phyloP scores from a whole-genome alignment of 768 basidiomycete species.

The Vararia minispora region DNA sequence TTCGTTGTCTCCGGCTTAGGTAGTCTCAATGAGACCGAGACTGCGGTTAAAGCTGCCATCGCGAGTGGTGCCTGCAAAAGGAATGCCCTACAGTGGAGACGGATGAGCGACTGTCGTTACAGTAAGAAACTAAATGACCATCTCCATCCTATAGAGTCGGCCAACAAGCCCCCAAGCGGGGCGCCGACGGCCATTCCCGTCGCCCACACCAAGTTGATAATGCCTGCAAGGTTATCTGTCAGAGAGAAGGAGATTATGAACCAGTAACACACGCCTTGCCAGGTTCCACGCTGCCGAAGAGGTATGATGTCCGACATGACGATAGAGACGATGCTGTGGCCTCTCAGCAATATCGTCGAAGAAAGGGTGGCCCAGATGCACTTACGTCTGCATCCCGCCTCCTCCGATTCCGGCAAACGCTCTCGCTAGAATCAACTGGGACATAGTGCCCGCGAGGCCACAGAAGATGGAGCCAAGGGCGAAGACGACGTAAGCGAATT shows the following conservation, averaged over 20 bases:
- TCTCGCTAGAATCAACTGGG: slow-evolving; percentile 38
- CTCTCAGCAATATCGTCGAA: no score
- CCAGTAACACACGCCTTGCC: slow-evolving; percentile 37
- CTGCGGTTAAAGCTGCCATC: slow-evolving; percentile 39
- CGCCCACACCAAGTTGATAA: slow-evolving; percentile 51
- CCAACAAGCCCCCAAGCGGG: slow-evolving; percentile 50
- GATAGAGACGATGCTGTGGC: slow-evolving; percentile 49
- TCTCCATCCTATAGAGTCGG: slow-evolving; percentile 58
- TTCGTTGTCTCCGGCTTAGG: slow-evolving; percentile 30
- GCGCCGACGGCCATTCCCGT: slow-evolving; percentile 48
- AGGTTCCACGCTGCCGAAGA: slow-evolving; percentile 51
- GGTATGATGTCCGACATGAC: slow-evolving; percentile 59
- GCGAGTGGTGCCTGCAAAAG: slow-evolving; percentile 48
- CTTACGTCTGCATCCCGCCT: slow-evolving; percentile 53
- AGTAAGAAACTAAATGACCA: slow-evolving; percentile 27
- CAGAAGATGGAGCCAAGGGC: slow-evolving; percentile 43
- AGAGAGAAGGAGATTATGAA: not conserved
- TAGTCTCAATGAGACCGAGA: slow-evolving; percentile 43
- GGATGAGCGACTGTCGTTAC: not conserved
- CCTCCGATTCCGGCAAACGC: slow-evolving; percentile 51
- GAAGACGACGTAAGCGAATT: slow-evolving; percentile 44
- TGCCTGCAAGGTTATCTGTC: slow-evolving; percentile 21
- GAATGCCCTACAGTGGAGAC: slow-evolving; percentile 33
- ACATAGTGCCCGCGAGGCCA: slow-evolving; percentile 43
- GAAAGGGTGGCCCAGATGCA: no score